Conservation (phyloP, 371 early-diverging fungal species). For the Mucor sp. region DNA sequence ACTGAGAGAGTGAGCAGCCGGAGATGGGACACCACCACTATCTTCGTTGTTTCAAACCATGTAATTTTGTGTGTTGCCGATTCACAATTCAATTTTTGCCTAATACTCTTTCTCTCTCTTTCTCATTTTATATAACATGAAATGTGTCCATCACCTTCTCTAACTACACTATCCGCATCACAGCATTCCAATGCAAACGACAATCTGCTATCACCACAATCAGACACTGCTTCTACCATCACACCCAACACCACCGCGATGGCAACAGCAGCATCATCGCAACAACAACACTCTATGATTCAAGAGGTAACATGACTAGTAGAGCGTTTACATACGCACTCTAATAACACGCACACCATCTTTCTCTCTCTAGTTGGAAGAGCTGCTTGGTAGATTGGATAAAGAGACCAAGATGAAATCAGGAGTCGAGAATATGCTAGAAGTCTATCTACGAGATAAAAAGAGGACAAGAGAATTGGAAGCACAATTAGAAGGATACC, state of each 20-base stretch:
- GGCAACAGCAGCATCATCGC: neutral
- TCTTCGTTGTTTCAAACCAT: neutral
- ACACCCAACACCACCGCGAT: neutral
- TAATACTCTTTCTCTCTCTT: too few relatives aligned
- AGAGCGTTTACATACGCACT: neutral
- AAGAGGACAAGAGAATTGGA: slow-evolving; percentile 59
- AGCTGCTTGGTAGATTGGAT: slow-evolving; percentile 27
- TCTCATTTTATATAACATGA: neutral
- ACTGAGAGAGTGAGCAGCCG: too few relatives aligned
- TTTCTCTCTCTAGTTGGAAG: slow-evolving; percentile 30
- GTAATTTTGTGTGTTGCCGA: neutral
- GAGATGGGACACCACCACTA: too few relatives aligned
- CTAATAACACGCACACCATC: neutral
- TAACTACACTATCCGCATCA: slow-evolving; percentile 1
- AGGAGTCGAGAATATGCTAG: slow-evolving; percentile 55
- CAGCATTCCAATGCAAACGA: neutral
- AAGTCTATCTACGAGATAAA: slow-evolving; percentile 50
- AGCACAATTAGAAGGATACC: slow-evolving; percentile 45
- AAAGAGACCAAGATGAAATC: slow-evolving; percentile 47
- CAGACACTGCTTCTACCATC: neutral
- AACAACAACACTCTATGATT: neutral
- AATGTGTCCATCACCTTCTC: slow-evolving; percentile 22
- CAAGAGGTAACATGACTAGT: slow-evolving; percentile 5
- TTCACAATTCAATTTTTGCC: neutral
- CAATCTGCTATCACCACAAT: neutral